These are phyloP conservation scores for Trichoderma sp. DNA, from an alignment of 2,329 filamentous ascomycete genomes.

Conservation along the genomic window DNA sequence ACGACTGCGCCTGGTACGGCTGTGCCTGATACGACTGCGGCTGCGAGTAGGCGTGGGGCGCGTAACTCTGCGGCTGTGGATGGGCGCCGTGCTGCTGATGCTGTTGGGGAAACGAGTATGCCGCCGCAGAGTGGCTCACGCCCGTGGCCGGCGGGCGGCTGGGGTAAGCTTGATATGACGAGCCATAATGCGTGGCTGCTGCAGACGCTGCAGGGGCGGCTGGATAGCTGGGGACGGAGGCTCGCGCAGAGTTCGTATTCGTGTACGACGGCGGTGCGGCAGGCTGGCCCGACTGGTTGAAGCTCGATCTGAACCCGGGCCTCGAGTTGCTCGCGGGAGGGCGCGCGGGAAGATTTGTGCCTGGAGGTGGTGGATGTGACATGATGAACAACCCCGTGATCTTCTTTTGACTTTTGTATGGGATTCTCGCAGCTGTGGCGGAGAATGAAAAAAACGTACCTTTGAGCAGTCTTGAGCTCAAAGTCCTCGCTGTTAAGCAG, in stretches of 20 bases:
- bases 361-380: conserved; percentile 86
- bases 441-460: conserved; percentile 45
- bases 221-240: conserved; percentile 35
- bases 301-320: conserved; percentile 53
- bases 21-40: conserved; percentile 35
- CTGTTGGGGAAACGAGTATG: conserved; percentile 33
- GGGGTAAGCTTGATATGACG: conserved; percentile 44
- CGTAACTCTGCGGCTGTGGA: conserved; percentile 36
- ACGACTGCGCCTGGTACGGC: conserved; percentile 38
- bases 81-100: conserved; percentile 32
- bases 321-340: conserved; percentile 59
- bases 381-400: conserved; percentile 63
- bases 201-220: conserved; percentile 36
- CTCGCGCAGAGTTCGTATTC: conserved; percentile 30
- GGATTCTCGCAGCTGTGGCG: conserved; percentile 28
- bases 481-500: conserved; percentile 24
- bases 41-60: conserved; percentile 15
- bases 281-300: conserved; percentile 43
- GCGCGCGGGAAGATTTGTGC: conserved; percentile 69
- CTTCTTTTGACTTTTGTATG: conserved; percentile 26
- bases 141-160: conserved; percentile 30
- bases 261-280: conserved; percentile 44
- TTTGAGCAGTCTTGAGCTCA: conserved; percentile 48
- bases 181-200: conserved; percentile 47
- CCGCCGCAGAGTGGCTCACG: conserved; percentile 33